phyloP scores from a whole-genome alignment of 225 moss, liverwort and hornwort species.

The Physcomitrellopsis africana region DNA sequence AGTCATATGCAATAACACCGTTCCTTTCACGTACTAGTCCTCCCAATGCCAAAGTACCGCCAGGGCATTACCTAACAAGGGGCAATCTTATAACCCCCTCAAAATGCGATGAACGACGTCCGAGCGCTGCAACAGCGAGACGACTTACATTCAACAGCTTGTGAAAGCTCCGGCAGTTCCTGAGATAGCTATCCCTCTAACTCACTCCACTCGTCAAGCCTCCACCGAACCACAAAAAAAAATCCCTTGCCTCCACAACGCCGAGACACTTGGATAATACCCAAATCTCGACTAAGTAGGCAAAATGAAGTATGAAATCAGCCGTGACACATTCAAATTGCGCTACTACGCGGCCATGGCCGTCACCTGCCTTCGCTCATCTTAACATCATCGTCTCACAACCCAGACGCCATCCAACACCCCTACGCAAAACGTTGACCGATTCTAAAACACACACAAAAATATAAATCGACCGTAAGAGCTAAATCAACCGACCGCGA shows the following conservation, averaged over 20 bases:
- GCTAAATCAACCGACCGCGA: neutral
- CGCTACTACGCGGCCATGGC: conserved; percentile 21
- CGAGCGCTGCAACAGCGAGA: neutral
- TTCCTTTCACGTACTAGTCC: neutral
- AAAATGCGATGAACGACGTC: conserved; percentile 27
- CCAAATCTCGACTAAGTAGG: conserved; percentile 13
- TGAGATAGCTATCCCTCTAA: neutral
- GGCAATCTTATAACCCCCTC: conserved; percentile 34
- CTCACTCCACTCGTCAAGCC: conserved; percentile 19
- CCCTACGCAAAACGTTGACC: neutral
- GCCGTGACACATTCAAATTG: conserved; percentile 20
- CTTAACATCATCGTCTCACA: conserved; percentile 18
- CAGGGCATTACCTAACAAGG: conserved; percentile 5
- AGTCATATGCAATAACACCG: neutral
- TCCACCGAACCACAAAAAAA: conserved; percentile 1
- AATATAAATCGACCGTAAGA: conserved; percentile 9
- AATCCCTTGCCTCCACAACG: neutral
- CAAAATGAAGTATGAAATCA: conserved; percentile 23
- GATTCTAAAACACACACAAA: conserved; percentile 4
- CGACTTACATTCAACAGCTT: neutral
- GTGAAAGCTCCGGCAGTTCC: neutral
- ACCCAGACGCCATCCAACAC: conserved; percentile 25
- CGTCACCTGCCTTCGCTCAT: conserved; percentile 28
- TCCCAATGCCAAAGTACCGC: conserved; percentile 35
- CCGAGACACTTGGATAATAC: neutral